Base-by-base conservation (phyloP, 164 flowering plant genomes). In the Santalum album region DNA sequence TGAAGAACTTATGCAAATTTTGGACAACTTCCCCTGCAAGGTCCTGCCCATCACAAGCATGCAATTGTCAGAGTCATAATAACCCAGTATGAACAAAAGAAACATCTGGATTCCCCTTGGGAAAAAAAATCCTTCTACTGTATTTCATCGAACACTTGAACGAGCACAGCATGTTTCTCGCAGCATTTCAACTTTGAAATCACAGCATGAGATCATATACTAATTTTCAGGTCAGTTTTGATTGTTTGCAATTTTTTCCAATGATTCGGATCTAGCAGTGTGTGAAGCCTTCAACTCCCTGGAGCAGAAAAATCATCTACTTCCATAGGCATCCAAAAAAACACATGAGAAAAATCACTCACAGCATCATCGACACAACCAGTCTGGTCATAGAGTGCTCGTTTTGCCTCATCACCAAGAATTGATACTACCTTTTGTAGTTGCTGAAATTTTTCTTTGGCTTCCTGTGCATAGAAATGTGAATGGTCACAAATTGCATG, bases 361-460 rank as follows among this genome's bases (percentile, higher is more conserved):
- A 94, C 96, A 67, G 78, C 96, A 79, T 94, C 99, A 67, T 94
- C 99, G 55, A 80, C 74, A 67, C 88, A 81, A 17, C 99, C 99
- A 67, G 96, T 94, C 71, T 87, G 89, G 67, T 90, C 99, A 84
- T 94, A 94, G 32, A 90, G 48, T 36, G 96, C 84, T 57, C 95
- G 73, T 63, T 87, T 94, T 69, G 87, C 99, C 55, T 87, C 90
- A 61, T 94, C 99, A 32, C 97, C 97, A 47, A 94, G 90, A 67
- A 94, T 72, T 11, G 97, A 83, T 35, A 94, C 81, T 62, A 94
- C 95, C 73, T 85, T 94, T 51, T 90, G 99, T 67, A 94, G 59
- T 54, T 81, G 88, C 78, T 94, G 99, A 70, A 94, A 94, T 60
- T 90, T 94, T 52, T 87, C 99, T 59, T 94, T 94, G 25, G 97